phyloP scores from a whole-genome alignment of 2,329 filamentous ascomycete genomes.

The Aureobasidium sp. region DNA sequence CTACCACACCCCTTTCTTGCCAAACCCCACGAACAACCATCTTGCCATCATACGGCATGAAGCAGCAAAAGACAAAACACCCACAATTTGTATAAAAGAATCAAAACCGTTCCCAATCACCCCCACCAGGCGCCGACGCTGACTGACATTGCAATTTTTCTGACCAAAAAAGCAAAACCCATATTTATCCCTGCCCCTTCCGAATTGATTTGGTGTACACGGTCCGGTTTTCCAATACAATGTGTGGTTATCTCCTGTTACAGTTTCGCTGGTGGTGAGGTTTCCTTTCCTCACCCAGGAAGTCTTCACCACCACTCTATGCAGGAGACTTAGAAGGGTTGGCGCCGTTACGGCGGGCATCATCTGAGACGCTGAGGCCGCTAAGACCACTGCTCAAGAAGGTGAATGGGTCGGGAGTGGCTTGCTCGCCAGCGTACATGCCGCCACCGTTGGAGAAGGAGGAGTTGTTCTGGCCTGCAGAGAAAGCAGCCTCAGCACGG shows the following conservation, averaged over 20 bases:
- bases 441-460: constrained; percentile 54
- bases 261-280: background rate
- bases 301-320: background rate
- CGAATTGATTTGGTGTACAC: constrained; percentile 7
- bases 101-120: constrained; percentile 9
- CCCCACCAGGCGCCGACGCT: constrained; percentile 12
- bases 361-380: constrained; percentile 56
- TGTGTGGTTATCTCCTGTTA: background rate
- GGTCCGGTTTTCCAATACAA: constrained; percentile 4
- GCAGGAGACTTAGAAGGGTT: constrained; percentile 16
- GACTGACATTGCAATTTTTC: constrained; percentile 11
- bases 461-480: constrained; percentile 49
- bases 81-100: constrained; percentile 10
- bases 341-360: constrained; percentile 33
- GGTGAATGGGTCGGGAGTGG: constrained; percentile 66
- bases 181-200: background rate
- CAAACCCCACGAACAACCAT: background rate
- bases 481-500: constrained; percentile 89
- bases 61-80: background rate
- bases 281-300: background rate
- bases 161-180: constrained; percentile 8
- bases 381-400: constrained; percentile 69
- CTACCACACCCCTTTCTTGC: background rate
- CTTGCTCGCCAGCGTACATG: constrained; percentile 32
- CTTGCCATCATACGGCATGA: background rate